phyloP scores from a whole-genome alignment of 2,329 filamentous ascomycete species.

The Fonsecaea monophora region DNA sequence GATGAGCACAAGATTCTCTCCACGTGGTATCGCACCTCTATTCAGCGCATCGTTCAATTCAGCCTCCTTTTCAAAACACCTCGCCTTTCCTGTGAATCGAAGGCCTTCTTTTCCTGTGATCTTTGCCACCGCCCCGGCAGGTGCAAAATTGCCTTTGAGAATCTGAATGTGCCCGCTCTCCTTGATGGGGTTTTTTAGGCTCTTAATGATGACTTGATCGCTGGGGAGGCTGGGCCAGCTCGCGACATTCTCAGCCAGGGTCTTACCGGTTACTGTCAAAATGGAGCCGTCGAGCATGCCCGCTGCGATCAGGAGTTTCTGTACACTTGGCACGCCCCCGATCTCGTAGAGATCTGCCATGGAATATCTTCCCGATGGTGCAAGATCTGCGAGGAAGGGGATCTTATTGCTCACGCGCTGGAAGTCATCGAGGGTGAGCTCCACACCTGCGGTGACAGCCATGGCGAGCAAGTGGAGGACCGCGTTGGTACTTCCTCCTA shows the following conservation, averaged over 20 bases:
- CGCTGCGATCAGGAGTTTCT: slow-evolving; percentile 81
- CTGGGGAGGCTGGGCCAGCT: slow-evolving; percentile 77
- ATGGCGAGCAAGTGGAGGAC: slow-evolving; percentile 90
- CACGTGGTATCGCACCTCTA: slow-evolving; percentile 70
- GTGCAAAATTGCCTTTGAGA: slow-evolving; percentile 84
- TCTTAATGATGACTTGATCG: slow-evolving; percentile 81
- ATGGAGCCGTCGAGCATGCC: slow-evolving; percentile 78
- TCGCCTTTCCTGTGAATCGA: slow-evolving; percentile 77
- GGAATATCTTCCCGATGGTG: slow-evolving; percentile 81
- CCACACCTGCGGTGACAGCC: slow-evolving; percentile 81
- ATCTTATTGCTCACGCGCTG: slow-evolving; percentile 81
- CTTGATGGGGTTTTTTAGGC: slow-evolving; percentile 84
- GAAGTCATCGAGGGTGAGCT: slow-evolving; percentile 80
- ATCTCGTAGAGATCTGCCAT: slow-evolving; percentile 89
- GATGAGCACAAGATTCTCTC: slow-evolving; percentile 84
- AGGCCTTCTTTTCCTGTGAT: slow-evolving; percentile 96
- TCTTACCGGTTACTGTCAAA: slow-evolving; percentile 82
- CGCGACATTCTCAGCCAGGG: slow-evolving; percentile 79
- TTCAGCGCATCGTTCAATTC: slow-evolving; percentile 77
- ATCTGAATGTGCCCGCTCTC: slow-evolving; percentile 85
- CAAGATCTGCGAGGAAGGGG: slow-evolving; percentile 84
- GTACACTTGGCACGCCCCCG: slow-evolving; percentile 82
- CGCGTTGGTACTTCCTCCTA: slow-evolving; percentile 89
- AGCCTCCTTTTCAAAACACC: slow-evolving; percentile 86
- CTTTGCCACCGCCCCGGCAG: slow-evolving; percentile 88